Percentiles rank a stretch among this genome's conserved stretches.
phyloP scores from a whole-genome alignment of 768 basidiomycete species.

The Amyloporia xantha region DNA sequence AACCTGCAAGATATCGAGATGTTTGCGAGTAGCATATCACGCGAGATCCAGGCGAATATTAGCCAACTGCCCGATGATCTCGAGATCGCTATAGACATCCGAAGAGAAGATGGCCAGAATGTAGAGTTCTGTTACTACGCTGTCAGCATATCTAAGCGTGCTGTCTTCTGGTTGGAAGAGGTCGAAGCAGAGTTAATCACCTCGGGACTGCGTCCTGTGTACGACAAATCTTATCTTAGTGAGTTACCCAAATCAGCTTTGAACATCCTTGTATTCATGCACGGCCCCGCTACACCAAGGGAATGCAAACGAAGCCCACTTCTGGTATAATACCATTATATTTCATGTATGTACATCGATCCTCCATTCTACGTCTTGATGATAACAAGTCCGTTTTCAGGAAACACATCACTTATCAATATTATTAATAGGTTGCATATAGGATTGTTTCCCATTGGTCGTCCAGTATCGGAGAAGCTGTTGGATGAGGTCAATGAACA shows the following conservation, averaged over 20 bases:
- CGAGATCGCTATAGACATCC: neutral
- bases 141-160: neutral
- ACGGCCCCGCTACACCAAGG: too few relatives aligned
- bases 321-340: conserved; percentile 9
- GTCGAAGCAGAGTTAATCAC: conserved; percentile 5
- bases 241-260: neutral
- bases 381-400: too few relatives aligned
- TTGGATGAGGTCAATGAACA: conserved; percentile 6
- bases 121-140: conserved; percentile 10
- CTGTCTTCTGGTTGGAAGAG: conserved; percentile 14
- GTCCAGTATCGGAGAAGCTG: neutral
- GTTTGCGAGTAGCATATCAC: neutral
- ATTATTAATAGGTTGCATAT: conserved; percentile 19
- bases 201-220: neutral
- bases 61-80: neutral
- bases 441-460: conserved; percentile 16
- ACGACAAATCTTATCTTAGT: neutral
- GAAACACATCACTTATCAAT: too few relatives aligned
- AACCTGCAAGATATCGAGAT: neutral
- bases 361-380: too few relatives aligned
- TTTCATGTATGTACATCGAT: neutral
- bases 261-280: neutral
- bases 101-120: neutral
- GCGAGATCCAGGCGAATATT: neutral
- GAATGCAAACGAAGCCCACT: neutral